Evolutionary conservation across 1,284 basidiomycete genomes (phyloP).

Genomic region (Ustilago loliicola): DNA sequence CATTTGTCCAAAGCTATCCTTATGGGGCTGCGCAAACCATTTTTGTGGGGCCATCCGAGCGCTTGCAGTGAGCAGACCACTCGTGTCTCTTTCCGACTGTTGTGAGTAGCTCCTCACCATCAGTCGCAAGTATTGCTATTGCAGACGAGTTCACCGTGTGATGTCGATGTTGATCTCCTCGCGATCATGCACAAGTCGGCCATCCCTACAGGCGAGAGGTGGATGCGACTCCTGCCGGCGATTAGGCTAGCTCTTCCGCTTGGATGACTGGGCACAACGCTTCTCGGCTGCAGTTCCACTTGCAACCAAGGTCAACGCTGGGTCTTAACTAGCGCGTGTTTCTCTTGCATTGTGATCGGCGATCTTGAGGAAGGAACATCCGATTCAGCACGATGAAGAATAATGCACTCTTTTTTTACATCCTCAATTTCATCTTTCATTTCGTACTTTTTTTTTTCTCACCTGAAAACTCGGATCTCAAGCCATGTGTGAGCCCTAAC

Average conservation of each 20-base stretch:
- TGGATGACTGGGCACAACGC: not conserved
- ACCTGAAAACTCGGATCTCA: too few relatives aligned
- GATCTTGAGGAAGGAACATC: not conserved
- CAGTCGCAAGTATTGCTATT: not conserved
- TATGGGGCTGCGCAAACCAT: not conserved
- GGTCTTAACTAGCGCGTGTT: too few relatives aligned
- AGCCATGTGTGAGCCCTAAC: too few relatives aligned
- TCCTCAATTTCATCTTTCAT: too few relatives aligned
- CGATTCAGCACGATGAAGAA: not conserved
- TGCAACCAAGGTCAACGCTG: too few relatives aligned
- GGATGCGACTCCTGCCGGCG: slow-evolving; percentile 1
- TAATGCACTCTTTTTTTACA: too few relatives aligned
- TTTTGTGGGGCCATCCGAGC: not conserved
- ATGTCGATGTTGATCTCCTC: slow-evolving; percentile 13
- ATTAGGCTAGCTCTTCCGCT: slow-evolving; percentile 1
- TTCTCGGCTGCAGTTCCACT: slow-evolving; percentile 8
- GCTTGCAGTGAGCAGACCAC: not conserved
- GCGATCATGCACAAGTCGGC: not conserved
- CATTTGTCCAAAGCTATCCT: too few relatives aligned
- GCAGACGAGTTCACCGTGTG: not conserved
- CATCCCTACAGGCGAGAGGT: not conserved
- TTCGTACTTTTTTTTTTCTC: too few relatives aligned
- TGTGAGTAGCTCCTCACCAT: not conserved
- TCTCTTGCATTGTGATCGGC: not conserved
- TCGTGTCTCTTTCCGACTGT: not conserved